Base-by-base conservation (phyloP, 306 rosid species). In the Alnus glutinosa region DNA sequence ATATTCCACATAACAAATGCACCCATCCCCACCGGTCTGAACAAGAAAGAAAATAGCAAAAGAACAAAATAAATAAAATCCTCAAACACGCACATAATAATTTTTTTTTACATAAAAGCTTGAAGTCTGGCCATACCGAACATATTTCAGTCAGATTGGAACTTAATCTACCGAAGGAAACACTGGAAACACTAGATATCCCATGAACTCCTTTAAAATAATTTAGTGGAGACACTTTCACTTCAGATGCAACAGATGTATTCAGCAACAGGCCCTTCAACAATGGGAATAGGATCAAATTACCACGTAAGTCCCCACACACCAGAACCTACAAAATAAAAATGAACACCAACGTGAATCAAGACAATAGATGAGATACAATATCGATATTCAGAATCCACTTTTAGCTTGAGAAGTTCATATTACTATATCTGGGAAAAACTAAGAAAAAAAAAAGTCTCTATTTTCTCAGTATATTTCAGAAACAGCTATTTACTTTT, bases 21-120 rank as follows among this genome's bases (percentile, higher is more conserved):
- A 95, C 75, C 98, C 98, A 87, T 95, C 98, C 71, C 90, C 98
- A 70, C 98, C 98, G 23, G 98, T 92, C 98, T 95, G 92, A 89
- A 81, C 19, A 70, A 72, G 79, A 83, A 81, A 12, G 34, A 80
- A 75, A 49, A 68, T 83, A 75, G 64, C 19, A 71, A 55, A 78
- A 58, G 59, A 69, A 30, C 30, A 63, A 13, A 49, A 72, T n/a
- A 71, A 77, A 46, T 68, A 55, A 30, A 80, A 59, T 79, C 59
- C 75, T 39, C 66, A 30, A 76, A 74, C 61, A 80, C 19, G 23
- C 2, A 34, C 11, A 47, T 9, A 59, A 54, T 13, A 64, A 37
- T 6, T 64, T 64, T 36, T 3, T 64, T 64, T 42, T 34, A 3
- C 48, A 66, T 55, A 51, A 61, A 83, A 85, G 71, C 62, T 77